Evolutionary conservation across 176 grass and related monocot genomes (phyloP), one percentile per base, ranked within the genome.

Genomic region (Calamus simplicifolius): DNA sequence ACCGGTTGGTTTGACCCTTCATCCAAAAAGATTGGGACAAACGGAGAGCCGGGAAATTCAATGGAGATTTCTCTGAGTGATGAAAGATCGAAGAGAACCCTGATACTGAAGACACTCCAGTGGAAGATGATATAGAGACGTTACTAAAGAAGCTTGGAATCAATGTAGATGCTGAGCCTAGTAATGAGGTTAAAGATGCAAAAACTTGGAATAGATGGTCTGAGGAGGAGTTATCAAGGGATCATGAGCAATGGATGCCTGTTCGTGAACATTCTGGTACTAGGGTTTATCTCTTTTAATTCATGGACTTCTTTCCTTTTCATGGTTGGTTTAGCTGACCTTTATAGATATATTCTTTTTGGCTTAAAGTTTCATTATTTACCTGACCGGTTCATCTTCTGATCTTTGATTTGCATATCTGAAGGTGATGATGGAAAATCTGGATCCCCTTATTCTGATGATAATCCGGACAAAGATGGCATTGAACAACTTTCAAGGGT

Each of bases 141-240:
- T 88, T 97, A 75, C 72, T 97, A 52, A 90, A 85, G 79, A 97
- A 85, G 50, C 86, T 97, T 25, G 92, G 92, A 35, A 90, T 97
- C 16, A 83, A 97, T 79, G 75, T 85, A 63, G 81, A 85, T 72
- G 70, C 74, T 43, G 92, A 88, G 72, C 84, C 79, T 26, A 76
- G 69, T 62, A 90, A 75, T 43, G 87, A 96, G 74, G 83, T 96
- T 71, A 96, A 96, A 85, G 86, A 96, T 63, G 62, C 78, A 75
- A 73, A 90, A 75, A 89, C 81, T 48, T 96, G 92, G 92, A 89
- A 90, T 73, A 96, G 77, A 84, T 96, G 92, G 92, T 84, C 83
- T 16, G 49, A 30, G 25, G 85, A 82, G 78, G 92, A 96, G 63
- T 64, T 96, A 65, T 78, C 66, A 26, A 81, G 92, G 74, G 87